phyloP scores from a whole-genome alignment of 2,329 filamentous ascomycete species.

The Colletotrichum sp. region DNA sequence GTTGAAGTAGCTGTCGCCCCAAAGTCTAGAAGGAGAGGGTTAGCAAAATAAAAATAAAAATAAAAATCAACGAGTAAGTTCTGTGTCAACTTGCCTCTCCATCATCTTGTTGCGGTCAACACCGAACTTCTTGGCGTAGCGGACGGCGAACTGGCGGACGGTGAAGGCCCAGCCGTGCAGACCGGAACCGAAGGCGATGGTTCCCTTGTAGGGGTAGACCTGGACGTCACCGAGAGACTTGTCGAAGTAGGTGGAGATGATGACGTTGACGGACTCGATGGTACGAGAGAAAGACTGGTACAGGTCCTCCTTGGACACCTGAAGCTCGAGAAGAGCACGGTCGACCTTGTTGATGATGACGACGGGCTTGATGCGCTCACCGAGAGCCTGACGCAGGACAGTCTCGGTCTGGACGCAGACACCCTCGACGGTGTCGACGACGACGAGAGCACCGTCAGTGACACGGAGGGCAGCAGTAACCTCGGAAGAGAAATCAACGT shows the following conservation, averaged over 20 bases:
- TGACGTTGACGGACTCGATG: slow-evolving; percentile 99
- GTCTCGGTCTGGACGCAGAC: slow-evolving; percentile 99
- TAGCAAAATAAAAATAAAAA: slow-evolving; percentile 12
- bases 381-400: slow-evolving; percentile 96
- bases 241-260: slow-evolving; percentile 99
- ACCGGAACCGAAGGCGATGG: slow-evolving; percentile 98
- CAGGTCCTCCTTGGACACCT: slow-evolving; percentile 97
- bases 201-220: slow-evolving; percentile 97
- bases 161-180: slow-evolving; percentile 99
- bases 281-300: slow-evolving; percentile 99
- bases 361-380: slow-evolving; percentile 99
- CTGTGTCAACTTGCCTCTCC: slow-evolving; percentile 64
- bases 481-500: slow-evolving; percentile 99
- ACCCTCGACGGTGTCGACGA: slow-evolving; percentile 99
- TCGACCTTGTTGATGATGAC: slow-evolving; percentile 99
- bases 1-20: slow-evolving; percentile 99
- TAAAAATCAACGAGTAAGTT: neutral
- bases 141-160: slow-evolving; percentile 92
- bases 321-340: slow-evolving; percentile 97
- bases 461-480: slow-evolving; percentile 99
- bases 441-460: slow-evolving; percentile 98
- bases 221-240: slow-evolving; percentile 96
- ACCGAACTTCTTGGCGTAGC: slow-evolving; percentile 99
- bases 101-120: slow-evolving; percentile 99
- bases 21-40: slow-evolving; percentile 34